Evolutionary conservation across 257 asterid species (phyloP).

Genomic region (Solanum appendiculatum): DNA sequence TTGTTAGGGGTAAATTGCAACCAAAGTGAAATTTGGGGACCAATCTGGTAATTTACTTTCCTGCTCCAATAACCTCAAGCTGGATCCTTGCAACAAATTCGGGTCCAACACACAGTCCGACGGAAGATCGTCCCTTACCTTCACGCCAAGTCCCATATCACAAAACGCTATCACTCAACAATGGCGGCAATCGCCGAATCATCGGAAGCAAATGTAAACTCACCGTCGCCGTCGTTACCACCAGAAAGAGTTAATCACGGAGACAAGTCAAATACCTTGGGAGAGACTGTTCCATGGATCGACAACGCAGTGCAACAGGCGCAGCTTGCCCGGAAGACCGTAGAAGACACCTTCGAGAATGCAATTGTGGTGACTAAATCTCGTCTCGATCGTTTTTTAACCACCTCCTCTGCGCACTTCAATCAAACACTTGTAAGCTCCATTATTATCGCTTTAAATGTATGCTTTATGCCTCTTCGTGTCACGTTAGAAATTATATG

Average conservation of each 20-base stretch:
- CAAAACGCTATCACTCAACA: not conserved
- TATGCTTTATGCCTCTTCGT: not conserved
- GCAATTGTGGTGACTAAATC: slow-evolving; percentile 59
- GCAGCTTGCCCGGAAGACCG: slow-evolving; percentile 39
- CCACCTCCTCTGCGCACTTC: slow-evolving; percentile 81
- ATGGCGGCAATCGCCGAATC: slow-evolving; percentile 16
- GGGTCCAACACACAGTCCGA: not conserved
- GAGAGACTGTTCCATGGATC: slow-evolving; percentile 36
- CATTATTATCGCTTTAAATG: not conserved
- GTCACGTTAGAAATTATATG: not conserved
- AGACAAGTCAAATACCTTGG: slow-evolving; percentile 15
- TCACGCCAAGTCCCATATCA: not conserved
- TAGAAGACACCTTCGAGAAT: slow-evolving; percentile 38
- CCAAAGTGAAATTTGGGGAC: not conserved
- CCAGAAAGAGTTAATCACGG: not conserved
- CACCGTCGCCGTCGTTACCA: slow-evolving; percentile 2
- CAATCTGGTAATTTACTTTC: not conserved
- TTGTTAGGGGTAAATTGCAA: not conserved
- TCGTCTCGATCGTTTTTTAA: slow-evolving; percentile 58
- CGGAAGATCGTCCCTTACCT: not conserved
- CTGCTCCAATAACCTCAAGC: not conserved
- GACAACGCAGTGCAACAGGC: slow-evolving; percentile 76
- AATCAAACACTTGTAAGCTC: slow-evolving; percentile 58
- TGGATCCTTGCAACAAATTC: not conserved
- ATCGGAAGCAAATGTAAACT: not conserved